phyloP scores from a whole-genome alignment of 495 filamentous ascomycete genomes.

The Xylaria venustula region DNA sequence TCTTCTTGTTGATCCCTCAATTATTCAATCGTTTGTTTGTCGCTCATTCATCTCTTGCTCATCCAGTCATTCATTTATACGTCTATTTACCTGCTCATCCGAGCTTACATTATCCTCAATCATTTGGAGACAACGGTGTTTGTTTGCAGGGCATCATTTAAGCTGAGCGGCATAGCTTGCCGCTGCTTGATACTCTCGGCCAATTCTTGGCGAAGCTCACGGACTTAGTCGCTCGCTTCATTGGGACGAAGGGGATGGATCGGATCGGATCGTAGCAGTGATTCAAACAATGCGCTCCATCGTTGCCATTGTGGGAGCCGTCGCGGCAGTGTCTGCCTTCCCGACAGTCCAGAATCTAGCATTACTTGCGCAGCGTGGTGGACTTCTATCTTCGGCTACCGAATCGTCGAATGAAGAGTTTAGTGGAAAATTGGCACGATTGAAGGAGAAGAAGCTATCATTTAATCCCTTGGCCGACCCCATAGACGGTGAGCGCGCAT shows the following conservation, averaged over 20 bases:
- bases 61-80: too few species aligned
- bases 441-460: not conserved
- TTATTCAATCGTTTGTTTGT: too few species aligned
- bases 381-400: not conserved
- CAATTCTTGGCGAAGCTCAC: too few species aligned
- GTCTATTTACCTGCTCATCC: too few species aligned
- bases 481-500: constrained; percentile 1
- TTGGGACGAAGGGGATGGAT: not conserved
- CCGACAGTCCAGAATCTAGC: constrained; percentile 5
- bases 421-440: not conserved
- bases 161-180: too few species aligned
- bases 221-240: not conserved
- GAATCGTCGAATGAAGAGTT: constrained; percentile 1
- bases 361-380: not conserved
- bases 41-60: too few species aligned
- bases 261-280: not conserved
- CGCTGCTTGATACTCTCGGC: too few species aligned
- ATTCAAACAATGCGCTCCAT: not conserved
- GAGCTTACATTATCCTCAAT: too few species aligned
- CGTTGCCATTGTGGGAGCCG: not conserved
- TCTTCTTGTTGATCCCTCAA: too few species aligned
- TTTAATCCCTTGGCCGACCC: constrained; percentile 1
- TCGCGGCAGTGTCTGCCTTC: not conserved
- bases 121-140: too few species aligned
- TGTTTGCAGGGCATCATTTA: too few species aligned